A percentile compares a stretch with the other conserved stretches of the same genome.
These are phyloP conservation scores for Fusarium denticulatum DNA, from an alignment of 2,329 filamentous ascomycete species.

Conservation along the genomic window DNA sequence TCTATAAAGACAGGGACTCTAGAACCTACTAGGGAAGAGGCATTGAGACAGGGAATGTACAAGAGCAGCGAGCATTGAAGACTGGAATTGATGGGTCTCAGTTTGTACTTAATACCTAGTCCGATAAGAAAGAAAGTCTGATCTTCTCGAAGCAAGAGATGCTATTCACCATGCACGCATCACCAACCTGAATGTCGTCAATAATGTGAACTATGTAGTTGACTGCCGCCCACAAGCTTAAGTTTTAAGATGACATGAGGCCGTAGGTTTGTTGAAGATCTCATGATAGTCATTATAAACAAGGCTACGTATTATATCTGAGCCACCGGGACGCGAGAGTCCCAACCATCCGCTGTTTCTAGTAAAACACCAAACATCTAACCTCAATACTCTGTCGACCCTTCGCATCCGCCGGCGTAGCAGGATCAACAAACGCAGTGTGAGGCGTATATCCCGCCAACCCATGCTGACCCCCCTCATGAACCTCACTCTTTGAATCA, in stretches of 20 bases:
- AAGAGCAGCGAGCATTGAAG: fast-evolving
- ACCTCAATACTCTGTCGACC: slow-evolving; percentile 42
- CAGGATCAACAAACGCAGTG: slow-evolving; percentile 40
- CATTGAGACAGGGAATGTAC: no score
- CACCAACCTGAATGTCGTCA: fast-evolving
- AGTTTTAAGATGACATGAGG: no score
- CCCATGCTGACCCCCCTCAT: slow-evolving; percentile 29
- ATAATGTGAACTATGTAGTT: background rate
- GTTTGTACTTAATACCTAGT: background rate
- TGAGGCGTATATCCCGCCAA: slow-evolving; percentile 39
- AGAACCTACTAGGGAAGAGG: fast-evolving
- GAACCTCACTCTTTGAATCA: slow-evolving; percentile 40
- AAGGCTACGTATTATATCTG: background rate
- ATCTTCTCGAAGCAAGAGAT: background rate
- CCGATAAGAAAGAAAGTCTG: background rate
- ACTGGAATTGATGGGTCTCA: background rate
- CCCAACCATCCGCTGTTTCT: background rate
- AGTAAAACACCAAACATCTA: slow-evolving; percentile 41
- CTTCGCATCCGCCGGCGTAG: slow-evolving; percentile 32
- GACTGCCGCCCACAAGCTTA: background rate
- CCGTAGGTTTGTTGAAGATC: fast-evolving
- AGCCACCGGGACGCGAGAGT: background rate
- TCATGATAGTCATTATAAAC: background rate
- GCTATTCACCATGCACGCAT: background rate
- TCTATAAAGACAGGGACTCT: fast-evolving